Percentiles rank a stretch among this genome's conserved stretches.
Evolutionary conservation across 768 basidiomycete genomes (phyloP).

Genomic region (Trametes punicea): DNA sequence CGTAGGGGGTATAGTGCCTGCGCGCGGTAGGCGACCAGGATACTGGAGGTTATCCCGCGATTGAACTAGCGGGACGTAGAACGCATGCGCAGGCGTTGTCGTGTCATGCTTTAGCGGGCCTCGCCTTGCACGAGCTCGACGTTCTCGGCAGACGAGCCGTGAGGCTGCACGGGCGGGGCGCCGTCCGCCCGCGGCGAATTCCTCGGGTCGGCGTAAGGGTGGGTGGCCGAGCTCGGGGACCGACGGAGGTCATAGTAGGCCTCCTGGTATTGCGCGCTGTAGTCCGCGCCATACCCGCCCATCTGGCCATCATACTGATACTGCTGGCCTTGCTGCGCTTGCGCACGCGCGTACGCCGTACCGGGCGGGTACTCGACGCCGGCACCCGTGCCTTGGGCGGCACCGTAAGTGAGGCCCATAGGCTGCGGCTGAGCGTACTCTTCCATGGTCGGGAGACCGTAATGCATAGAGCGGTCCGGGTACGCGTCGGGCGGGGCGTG

Average conservation of each 20-base stretch:
- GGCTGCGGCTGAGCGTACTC: slow-evolving; percentile 28
- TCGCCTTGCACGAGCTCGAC: slow-evolving; percentile 7
- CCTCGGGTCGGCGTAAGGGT: slow-evolving; percentile 21
- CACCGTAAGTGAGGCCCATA: slow-evolving; percentile 9
- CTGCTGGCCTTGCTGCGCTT: slow-evolving; percentile 18
- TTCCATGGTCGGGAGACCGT: slow-evolving; percentile 21
- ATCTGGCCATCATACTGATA: slow-evolving; percentile 27
- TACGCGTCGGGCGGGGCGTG: slow-evolving; percentile 25
- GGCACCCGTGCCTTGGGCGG: slow-evolving; percentile 3
- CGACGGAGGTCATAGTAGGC: slow-evolving; percentile 5
- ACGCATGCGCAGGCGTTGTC: neutral
- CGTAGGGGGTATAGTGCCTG: slow-evolving; percentile 15
- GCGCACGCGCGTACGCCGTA: slow-evolving; percentile 26
- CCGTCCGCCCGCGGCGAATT: slow-evolving; percentile 9
- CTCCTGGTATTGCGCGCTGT: slow-evolving; percentile 13
- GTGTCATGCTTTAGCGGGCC: slow-evolving; percentile 11
- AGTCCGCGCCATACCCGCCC: slow-evolving; percentile 8
- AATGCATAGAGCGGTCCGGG: slow-evolving; percentile 28
- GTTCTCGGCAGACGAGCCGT: neutral
- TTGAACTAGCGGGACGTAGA: neutral
- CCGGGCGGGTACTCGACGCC: slow-evolving; percentile 30
- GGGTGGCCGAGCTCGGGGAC: slow-evolving; percentile 3
- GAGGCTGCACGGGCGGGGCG: slow-evolving; percentile 12
- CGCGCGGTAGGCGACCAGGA: neutral
- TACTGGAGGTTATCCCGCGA: neutral